These are phyloP conservation scores for Melanomma pulvis-pyrius DNA, from an alignment of 495 filamentous ascomycete species.

Conservation along the genomic window DNA sequence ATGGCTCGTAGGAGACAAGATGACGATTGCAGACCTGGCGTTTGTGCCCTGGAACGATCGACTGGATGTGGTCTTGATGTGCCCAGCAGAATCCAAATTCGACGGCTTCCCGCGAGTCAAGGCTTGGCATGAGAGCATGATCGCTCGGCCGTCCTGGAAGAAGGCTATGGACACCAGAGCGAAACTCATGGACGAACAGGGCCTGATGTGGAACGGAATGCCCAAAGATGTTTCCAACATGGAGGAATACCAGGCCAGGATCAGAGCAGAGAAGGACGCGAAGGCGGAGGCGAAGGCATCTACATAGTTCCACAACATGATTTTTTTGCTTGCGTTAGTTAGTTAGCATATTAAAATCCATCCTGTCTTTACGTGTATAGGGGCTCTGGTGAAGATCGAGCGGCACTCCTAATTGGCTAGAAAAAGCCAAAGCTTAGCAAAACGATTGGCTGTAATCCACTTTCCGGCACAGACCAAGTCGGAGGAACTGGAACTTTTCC, in stretches of 20 bases:
- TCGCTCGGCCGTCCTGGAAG: constrained; percentile 15
- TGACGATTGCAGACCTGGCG: constrained; percentile 52
- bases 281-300: too few species aligned
- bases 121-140: constrained; percentile 38
- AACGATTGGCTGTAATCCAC: too few species aligned
- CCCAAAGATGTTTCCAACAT: constrained; percentile 22
- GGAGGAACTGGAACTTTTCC: too few species aligned
- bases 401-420: too few species aligned
- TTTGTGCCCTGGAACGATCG: constrained; percentile 50
- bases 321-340: too few species aligned
- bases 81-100: constrained; percentile 7
- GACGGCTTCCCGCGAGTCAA: constrained; percentile 40
- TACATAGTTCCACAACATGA: too few species aligned
- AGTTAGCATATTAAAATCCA: too few species aligned
- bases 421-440: too few species aligned
- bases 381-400: too few species aligned
- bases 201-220: constrained; percentile 14
- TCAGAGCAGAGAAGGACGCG: background rate
- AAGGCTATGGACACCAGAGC: constrained; percentile 22
- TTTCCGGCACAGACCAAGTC: too few species aligned
- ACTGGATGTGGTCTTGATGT: constrained; percentile 6
- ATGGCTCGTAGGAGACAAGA: constrained; percentile 60
- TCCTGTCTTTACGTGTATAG: too few species aligned
- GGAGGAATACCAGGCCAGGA: constrained; percentile 14
- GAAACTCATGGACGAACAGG: constrained; percentile 25